Conservation (phyloP, 129 eudicot species). For the Glebionis coronaria region DNA sequence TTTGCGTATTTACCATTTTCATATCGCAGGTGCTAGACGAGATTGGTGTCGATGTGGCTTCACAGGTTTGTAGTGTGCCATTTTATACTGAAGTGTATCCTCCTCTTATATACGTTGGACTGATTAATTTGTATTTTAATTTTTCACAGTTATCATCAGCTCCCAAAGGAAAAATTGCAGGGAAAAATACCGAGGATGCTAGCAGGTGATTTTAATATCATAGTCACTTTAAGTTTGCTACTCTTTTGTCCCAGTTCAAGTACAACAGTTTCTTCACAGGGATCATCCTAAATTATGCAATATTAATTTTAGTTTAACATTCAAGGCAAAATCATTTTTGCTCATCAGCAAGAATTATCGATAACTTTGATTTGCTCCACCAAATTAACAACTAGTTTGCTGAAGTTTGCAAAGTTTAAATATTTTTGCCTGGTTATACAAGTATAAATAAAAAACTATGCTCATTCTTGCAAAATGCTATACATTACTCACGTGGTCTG, state of each 20-base stretch:
- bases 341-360: background rate
- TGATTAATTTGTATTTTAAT: conserved; percentile 17
- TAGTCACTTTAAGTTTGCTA: background rate
- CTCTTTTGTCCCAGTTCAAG: background rate
- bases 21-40: conserved; percentile 88
- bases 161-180: conserved; percentile 92
- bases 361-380: background rate
- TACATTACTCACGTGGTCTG: background rate
- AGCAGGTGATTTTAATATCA: conserved; percentile 50
- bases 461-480: too few species aligned
- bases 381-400: background rate
- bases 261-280: background rate
- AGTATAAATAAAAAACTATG: too few species aligned
- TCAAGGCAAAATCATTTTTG: background rate
- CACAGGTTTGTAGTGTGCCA: too few species aligned
- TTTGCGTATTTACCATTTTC: conserved; percentile 16
- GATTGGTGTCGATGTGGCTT: conserved; percentile 94
- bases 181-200: conserved; percentile 76
- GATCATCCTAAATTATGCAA: background rate
- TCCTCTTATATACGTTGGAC: background rate
- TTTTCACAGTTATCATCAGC: conserved; percentile 81
- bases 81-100: too few species aligned
- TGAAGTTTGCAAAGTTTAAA: background rate
- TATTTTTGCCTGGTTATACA: too few species aligned
- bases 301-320: background rate